Evolutionary conservation across 2,329 filamentous ascomycete species (phyloP), one percentile per base, ranked within the genome.

Genomic region (Coniochaeta sp.): DNA sequence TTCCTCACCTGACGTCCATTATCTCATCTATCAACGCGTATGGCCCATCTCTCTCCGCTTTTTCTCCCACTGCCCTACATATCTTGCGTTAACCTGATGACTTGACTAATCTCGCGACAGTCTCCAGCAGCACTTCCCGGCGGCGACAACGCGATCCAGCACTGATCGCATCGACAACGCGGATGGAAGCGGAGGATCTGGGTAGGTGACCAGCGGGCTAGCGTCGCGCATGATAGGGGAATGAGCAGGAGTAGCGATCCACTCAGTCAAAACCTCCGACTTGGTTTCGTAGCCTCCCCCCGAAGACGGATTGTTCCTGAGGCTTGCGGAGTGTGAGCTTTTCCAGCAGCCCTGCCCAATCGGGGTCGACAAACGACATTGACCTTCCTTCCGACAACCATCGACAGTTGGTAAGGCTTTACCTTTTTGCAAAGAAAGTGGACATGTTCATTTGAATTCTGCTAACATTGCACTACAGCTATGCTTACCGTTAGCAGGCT

Each of bases 221-320:
- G 50, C 50, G 8, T 16, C 50, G 50, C 26, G 50, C 43, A 2
- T 5, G 24, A 55, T 52, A 55, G 50, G 50, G 50, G 26, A 31
- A n/a, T 12, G 50, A 55, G 50, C 50, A 55, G 50, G 50, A 33
- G 24, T 33, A 19, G 50, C 50, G 50, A 33, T 33, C 50, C 14
- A 55, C 50, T 55, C 50, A 28, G 50, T 14, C 22, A 55, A 55
- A 55, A 55, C 50, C 50, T 33, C 50, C 50, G 50, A 54, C 50
- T 14, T 55, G 50, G 50, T 55, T 55, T 55, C 50, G 50, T 55
- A 55, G 26, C 50, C 50, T 55, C 50, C 50, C 50, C 26, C 50
- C 50, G 26, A 55, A 24, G 50, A 55, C 6, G 50, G 50, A 55
- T 55, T 54, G 24, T 28, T 31, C 26, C n/a, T 8, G 22, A 55